Evolutionary conservation across 2,329 filamentous ascomycete genomes (phyloP), one percentile per base, ranked within the genome.

Genomic region (Penicillium crustosum): DNA sequence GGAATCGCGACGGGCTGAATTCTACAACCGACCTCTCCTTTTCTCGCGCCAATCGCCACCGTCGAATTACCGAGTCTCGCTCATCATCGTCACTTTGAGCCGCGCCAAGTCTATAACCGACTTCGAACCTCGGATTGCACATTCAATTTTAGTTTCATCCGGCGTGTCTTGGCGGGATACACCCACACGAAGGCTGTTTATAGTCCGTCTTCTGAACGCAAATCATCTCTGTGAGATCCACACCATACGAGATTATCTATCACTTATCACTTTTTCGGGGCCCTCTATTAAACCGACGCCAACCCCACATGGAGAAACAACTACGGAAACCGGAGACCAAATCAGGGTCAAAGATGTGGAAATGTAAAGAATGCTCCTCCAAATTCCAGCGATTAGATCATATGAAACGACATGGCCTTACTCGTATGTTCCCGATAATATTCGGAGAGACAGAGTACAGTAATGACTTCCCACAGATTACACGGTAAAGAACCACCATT

Each of bases 331-430:
- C 48, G 12, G 29, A 49, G 42, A 41, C 50, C 33, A 38, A 25
- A 39, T 49, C 44, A 48, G 38, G 17, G 1, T 39, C 47, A 25
- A 59, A 53, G 50, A 51, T 35, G n/a, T 70, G 68, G 69, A 63
- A 43, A 35, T 71, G 69, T 54, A 55, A 68, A 43, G 49, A 60
- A 25, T 71, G 69, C 44, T n/a, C 53, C n/a, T 60, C 67, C 1
- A 50, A 42, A 23, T 71, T 72, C 43, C 61, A 64, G 23, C 64
- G 69, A 29, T 35, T 66, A 47, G 66, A 70, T 57, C 68, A 72
- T 52, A 51, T 67, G 44, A 67, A 66, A 54, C 66, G 68, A 15
- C 69, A 71, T 61, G 44, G 43, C 21, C 35, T 55, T 25, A 67
- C 65, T 19, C 69, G 68, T 70, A 66, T 41, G 65, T 63, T 43